Evolutionary conservation across 495 filamentous ascomycete species (phyloP), one percentile per base, ranked within the genome.

Genomic region (Neurospora sp.): DNA sequence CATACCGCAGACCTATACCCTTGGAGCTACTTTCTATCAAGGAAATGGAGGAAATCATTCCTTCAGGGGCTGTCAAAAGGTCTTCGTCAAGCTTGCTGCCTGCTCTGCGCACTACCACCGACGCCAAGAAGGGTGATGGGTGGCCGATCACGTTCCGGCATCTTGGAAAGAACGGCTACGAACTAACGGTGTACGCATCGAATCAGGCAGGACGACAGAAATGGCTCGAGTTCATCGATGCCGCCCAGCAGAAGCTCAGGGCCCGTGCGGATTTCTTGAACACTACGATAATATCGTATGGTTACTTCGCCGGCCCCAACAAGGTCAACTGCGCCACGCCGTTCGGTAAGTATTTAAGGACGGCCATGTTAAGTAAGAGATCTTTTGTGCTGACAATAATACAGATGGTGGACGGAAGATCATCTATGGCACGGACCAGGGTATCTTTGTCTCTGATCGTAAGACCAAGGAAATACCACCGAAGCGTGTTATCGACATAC

Each of bases 131-230:
- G 76, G 84, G 93, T 77, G 93, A 97, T 75, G 94, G 92, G 44
- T 94, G 92, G 81, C 96, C 96, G 1, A 96, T 99, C 76, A 98
- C 94, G n/a, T 98, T 99, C 86, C 89, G 91, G 70, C 96, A 98
- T 85, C 88, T 99, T 37, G 96, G 96, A n/a, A 96, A 94, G 79
- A 94, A 93, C 71, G 94, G 94, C 44, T 98, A 97, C 80, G 96
- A 97, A 77, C 86, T 92, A 74, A 94, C 94, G n/a, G 85, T 99
- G 2, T 98, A 91, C 81, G 94, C 93, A 37, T 87, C 89, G 27
- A 93, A 90, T 68, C 90, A 91, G 72, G 91, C 91, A 35, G 90
- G 91, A 22, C 86, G 94, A 73, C 89, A 92, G 77, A 98, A 98
- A 82, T 98, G 96, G 90, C 93, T 99, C 77, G 95, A 98, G 83